These are phyloP conservation scores for Peterozyma xylosa DNA, from an alignment of 805 yeast species.

Conservation along the genomic window DNA sequence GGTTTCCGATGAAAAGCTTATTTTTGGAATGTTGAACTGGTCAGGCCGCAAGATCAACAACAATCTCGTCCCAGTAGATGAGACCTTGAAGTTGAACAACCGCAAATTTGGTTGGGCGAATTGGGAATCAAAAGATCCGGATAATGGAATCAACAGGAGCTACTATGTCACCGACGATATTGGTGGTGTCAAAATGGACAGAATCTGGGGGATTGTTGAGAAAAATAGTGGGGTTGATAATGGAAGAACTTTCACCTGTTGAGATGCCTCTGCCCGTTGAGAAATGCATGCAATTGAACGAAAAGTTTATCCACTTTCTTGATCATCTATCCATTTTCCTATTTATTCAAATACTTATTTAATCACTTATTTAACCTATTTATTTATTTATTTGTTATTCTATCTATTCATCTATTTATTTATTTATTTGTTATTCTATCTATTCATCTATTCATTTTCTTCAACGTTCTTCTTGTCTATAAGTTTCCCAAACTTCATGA, in stretches of 20 bases:
- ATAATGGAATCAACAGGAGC: slow-evolving; percentile 25
- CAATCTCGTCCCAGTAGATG: slow-evolving; percentile 43
- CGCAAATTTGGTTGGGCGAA: slow-evolving; percentile 41
- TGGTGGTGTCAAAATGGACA: slow-evolving; percentile 79
- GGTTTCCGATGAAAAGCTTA: slow-evolving; percentile 51
- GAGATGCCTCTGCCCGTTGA: neutral
- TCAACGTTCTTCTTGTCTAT: neutral
- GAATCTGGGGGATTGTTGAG: slow-evolving; percentile 81
- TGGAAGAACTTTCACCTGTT: slow-evolving; percentile 42
- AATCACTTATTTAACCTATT: neutral
- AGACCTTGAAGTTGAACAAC: slow-evolving; percentile 30
- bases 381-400: neutral
- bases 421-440: neutral
- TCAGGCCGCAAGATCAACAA: slow-evolving; percentile 64
- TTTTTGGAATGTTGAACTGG: slow-evolving; percentile 59
- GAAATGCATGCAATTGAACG: neutral
- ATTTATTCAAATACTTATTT: neutral
- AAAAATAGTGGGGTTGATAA: slow-evolving; percentile 56
- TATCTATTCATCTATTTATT: neutral
- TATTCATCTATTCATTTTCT: neutral
- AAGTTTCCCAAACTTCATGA: too few relatives aligned
- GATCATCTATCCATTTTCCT: neutral
- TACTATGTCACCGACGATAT: slow-evolving; percentile 64
- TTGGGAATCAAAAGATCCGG: slow-evolving; percentile 32
- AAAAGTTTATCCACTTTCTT: neutral